Percentiles rank a stretch among this genome's conserved stretches.
Evolutionary conservation across 805 yeast genomes (phyloP).

Genomic region (Danielozyma ontarioensis): DNA sequence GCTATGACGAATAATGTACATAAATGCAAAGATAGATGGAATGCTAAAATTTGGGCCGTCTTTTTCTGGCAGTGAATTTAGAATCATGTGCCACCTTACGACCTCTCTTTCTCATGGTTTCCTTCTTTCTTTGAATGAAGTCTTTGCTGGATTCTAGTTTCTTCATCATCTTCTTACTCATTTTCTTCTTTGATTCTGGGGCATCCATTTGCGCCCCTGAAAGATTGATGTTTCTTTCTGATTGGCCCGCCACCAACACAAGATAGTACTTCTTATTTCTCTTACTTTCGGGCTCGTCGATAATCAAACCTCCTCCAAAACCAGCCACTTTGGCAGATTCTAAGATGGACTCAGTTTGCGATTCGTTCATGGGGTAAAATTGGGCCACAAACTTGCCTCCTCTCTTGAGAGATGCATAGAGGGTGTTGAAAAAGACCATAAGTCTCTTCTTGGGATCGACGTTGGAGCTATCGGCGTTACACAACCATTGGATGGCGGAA

Average conservation of each 20-base stretch:
- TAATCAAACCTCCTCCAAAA: conserved; percentile 90
- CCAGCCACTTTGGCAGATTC: conserved; percentile 90
- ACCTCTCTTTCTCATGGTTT: conserved; percentile 87
- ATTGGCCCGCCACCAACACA: conserved; percentile 80
- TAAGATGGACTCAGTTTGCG: conserved; percentile 71
- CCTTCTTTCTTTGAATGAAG: conserved; percentile 87
- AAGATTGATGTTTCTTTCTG: conserved; percentile 71
- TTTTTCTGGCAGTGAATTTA: conserved; percentile 80
- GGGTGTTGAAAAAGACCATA: conserved; percentile 76
- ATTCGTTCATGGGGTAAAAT: conserved; percentile 89
- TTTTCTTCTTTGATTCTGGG: conserved; percentile 36
- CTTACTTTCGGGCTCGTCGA: conserved; percentile 91
- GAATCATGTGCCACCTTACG: conserved; percentile 85
- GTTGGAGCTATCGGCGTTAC: conserved; percentile 84
- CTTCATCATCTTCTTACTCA: conserved; percentile 45
- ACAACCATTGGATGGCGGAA: conserved; percentile 95
- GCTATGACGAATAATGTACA: no score
- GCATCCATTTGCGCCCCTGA: conserved; percentile 79
- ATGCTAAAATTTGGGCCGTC: conserved; percentile 36
- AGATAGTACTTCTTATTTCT: conserved; percentile 87
- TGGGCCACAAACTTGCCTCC: conserved; percentile 98
- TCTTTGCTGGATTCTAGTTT: conserved; percentile 72
- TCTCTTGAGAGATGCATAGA: conserved; percentile 78
- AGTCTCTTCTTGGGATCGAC: conserved; percentile 83
- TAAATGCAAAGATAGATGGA: no score